These are phyloP conservation scores for Helenozyma rhizophorensis DNA, from an alignment of 805 yeast species.

Conservation along the genomic window DNA sequence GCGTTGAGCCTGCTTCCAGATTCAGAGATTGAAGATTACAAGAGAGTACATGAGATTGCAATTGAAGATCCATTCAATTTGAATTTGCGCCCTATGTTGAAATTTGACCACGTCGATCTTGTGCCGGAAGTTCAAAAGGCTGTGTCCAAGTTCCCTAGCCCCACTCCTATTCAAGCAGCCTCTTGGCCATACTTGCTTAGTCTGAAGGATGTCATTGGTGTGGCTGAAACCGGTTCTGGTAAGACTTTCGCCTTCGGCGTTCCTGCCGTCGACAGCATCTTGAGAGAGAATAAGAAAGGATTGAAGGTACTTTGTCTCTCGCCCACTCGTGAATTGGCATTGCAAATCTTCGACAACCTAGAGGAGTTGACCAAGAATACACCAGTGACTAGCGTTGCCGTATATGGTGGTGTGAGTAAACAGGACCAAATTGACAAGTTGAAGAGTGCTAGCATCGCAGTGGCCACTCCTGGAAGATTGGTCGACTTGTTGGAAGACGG, in stretches of 20 bases:
- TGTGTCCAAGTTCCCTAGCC: slow-evolving; percentile 72
- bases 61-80: slow-evolving; percentile 62
- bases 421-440: slow-evolving; percentile 79
- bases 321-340: slow-evolving; percentile 96
- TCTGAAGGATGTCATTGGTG: slow-evolving; percentile 88
- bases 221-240: slow-evolving; percentile 98
- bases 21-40: slow-evolving; percentile 57
- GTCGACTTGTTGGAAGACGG: slow-evolving; percentile 89
- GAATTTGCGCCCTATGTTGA: slow-evolving; percentile 62
- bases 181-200: slow-evolving; percentile 88
- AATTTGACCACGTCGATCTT: slow-evolving; percentile 56
- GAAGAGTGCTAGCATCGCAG: slow-evolving; percentile 67
- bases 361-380: slow-evolving; percentile 57
- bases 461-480: slow-evolving; percentile 98
- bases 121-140: slow-evolving; percentile 54
- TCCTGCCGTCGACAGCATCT: slow-evolving; percentile 81
- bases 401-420: slow-evolving; percentile 97
- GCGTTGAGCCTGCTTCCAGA: slow-evolving; percentile 41
- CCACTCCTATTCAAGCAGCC: slow-evolving; percentile 93
- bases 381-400: slow-evolving; percentile 69
- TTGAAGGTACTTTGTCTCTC: slow-evolving; percentile 80
- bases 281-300: slow-evolving; percentile 43
- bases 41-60: slow-evolving; percentile 68
- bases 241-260: slow-evolving; percentile 97
- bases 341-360: slow-evolving; percentile 87